Evolutionary conservation across 768 basidiomycete species (phyloP).

Genomic region (Amanita molliuscula): DNA sequence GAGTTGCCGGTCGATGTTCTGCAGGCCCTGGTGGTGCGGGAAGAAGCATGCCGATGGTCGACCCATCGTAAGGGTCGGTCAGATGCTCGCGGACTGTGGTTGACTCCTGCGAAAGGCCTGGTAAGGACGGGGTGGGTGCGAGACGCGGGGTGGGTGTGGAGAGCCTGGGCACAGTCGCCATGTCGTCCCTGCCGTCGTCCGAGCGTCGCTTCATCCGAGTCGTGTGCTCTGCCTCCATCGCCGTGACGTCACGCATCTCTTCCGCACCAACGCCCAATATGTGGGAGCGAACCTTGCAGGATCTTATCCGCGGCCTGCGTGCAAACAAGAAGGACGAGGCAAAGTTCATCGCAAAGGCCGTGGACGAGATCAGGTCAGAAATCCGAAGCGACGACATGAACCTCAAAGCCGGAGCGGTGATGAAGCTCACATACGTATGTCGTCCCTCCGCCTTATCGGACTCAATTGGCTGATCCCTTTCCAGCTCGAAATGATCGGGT

Average conservation of each 20-base stretch:
- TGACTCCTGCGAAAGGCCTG: slow-evolving; percentile 5
- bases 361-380: slow-evolving; percentile 91
- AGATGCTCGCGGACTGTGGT: slow-evolving; percentile 10
- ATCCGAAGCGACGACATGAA: slow-evolving; percentile 94
- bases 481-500: slow-evolving; percentile 95
- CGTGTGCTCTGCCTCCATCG: neutral
- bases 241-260: neutral
- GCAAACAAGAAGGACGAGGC: slow-evolving; percentile 92
- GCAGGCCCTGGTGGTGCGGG: slow-evolving; percentile 9
- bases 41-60: slow-evolving; percentile 26
- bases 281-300: slow-evolving; percentile 96
- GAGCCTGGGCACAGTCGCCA: neutral
- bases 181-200: neutral
- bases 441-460: neutral
- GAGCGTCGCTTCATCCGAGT: neutral
- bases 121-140: neutral
- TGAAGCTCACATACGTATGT: slow-evolving; percentile 96
- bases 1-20: slow-evolving; percentile 7
- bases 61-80: slow-evolving; percentile 41
- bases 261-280: slow-evolving; percentile 27
- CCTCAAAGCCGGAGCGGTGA: slow-evolving; percentile 86
- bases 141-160: slow-evolving; percentile 4
- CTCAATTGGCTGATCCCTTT: slow-evolving; percentile 5
- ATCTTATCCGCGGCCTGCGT: slow-evolving; percentile 89
- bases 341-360: slow-evolving; percentile 84